Evolutionary conservation across 495 filamentous ascomycete genomes (phyloP).

Genomic region (Penicillium pulvis): DNA sequence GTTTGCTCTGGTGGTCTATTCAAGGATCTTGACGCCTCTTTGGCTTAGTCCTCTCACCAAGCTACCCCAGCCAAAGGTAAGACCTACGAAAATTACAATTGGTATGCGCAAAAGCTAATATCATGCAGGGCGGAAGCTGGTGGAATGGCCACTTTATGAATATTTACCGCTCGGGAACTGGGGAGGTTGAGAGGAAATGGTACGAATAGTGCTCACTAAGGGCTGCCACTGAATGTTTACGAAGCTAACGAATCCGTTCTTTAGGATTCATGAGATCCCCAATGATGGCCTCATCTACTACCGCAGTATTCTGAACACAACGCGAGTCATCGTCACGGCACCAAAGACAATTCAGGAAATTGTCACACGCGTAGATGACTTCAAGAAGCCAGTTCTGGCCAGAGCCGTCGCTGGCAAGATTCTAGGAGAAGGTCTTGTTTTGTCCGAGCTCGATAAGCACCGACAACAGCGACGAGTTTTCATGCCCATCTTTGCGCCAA

Average conservation of each 20-base stretch:
- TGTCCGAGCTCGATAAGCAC: slow-evolving; percentile 2
- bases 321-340: not conserved
- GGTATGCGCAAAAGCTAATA: not conserved
- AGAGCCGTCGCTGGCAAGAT: slow-evolving; percentile 1
- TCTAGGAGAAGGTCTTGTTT: not conserved
- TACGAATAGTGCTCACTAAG: not conserved
- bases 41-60: not conserved
- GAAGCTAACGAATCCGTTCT: not conserved
- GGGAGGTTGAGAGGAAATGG: slow-evolving; percentile 1
- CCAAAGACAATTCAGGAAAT: not conserved
- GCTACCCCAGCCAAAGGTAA: not conserved
- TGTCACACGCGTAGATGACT: not conserved
- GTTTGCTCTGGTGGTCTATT: not conserved
- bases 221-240: not conserved
- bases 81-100: not conserved
- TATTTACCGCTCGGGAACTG: not conserved
- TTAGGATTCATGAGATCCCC: not conserved
- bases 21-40: not conserved
- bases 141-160: not conserved
- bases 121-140: not conserved
- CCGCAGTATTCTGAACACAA: not conserved
- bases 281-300: not conserved
- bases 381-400: not conserved
- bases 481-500: not conserved
- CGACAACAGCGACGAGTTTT: not conserved